Evolutionary conservation across 108 stramenopile species (phyloP), one percentile per base, ranked within the genome.

Genomic region (Heterococcus sp.): DNA sequence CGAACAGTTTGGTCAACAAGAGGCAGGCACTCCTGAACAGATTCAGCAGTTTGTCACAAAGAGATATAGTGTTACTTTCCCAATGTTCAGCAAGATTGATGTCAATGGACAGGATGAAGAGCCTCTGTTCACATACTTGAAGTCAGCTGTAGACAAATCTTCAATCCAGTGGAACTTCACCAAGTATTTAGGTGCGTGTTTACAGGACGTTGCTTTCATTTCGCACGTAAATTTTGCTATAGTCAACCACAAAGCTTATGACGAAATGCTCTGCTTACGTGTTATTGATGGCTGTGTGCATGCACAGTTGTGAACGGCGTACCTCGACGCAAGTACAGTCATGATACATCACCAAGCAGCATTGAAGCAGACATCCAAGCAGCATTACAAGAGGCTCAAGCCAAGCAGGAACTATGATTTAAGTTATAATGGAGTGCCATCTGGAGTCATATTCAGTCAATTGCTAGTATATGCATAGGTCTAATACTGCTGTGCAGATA

Each of bases 81-180:
- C 81, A 0, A 21, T 82, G 29, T 32, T 82, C 66, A 68, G 3
- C 65, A 82, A 74, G 64, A 73, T 80, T 30, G 64, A 80, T 3
- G 79, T 80, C 30, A 80, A 80, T 66, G 79, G 79, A n/a, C 38
- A 74, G 2, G 14, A 30, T 14, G 63, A 58, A 2, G 33, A 74
- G n/a, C 79, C 79, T 11, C 31, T 80, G 0, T 80, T 80, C 34
- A 32, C 79, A 34, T 80, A 65, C 71, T 72, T 80, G 29, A 80
- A 80, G 79, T 65, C 40, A 2, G 71, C 79, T 5, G 66, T 72
- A 65, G 79, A 72, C 11, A 65, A 29, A 36, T 8, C 14, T 8
- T 38, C 72, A 4, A 11, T 29, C 14, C 38, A 71, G 26, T 80
- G 79, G 79, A 80, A 80, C 37, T 80, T 80, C 58, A 39, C 34